Percentiles rank a stretch among this genome's conserved stretches.
Evolutionary conservation across 768 basidiomycete genomes (phyloP).

Genomic region (Tricholoma terreum): DNA sequence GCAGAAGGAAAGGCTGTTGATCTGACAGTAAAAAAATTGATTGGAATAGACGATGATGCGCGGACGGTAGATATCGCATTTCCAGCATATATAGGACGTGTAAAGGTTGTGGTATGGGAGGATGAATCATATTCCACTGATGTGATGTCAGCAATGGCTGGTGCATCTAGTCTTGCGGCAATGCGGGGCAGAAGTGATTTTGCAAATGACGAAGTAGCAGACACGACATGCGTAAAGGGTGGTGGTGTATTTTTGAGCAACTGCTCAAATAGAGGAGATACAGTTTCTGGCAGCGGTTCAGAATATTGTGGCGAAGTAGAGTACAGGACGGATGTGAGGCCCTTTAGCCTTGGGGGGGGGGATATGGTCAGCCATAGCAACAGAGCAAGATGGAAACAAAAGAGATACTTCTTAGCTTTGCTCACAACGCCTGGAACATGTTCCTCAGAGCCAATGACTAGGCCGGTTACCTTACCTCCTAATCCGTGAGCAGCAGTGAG

Average conservation of each 20-base stretch:
- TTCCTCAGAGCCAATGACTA: slow-evolving; percentile 67
- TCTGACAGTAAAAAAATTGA: slow-evolving; percentile 96
- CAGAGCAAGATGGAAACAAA: background rate
- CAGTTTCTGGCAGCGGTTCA: slow-evolving; percentile 66
- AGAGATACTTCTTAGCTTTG: slow-evolving; percentile 71
- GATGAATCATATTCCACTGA: slow-evolving; percentile 70
- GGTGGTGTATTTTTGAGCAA: slow-evolving; percentile 58
- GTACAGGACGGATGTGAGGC: slow-evolving; percentile 64
- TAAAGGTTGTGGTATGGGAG: slow-evolving; percentile 78
- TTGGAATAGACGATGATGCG: slow-evolving; percentile 66
- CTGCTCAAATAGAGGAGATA: slow-evolving; percentile 81
- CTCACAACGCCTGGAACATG: slow-evolving; percentile 65
- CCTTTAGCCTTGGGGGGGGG: slow-evolving; percentile 56
- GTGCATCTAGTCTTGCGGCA: slow-evolving; percentile 84
- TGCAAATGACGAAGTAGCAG: slow-evolving; percentile 86
- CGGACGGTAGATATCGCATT: slow-evolving; percentile 94
- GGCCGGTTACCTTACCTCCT: slow-evolving; percentile 81
- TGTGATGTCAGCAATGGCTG: slow-evolving; percentile 89
- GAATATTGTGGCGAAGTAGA: slow-evolving; percentile 69
- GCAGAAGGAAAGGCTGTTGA: slow-evolving; percentile 85
- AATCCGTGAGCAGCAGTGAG: slow-evolving; percentile 86
- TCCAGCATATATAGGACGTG: slow-evolving; percentile 95
- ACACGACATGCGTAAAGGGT: slow-evolving; percentile 86
- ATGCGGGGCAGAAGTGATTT: slow-evolving; percentile 93
- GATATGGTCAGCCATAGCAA: background rate